A percentile compares a stretch with the other conserved stretches of the same genome.
phyloP scores from a whole-genome alignment of 352 stramenopile genomes.

The Phytopythium boreale region DNA sequence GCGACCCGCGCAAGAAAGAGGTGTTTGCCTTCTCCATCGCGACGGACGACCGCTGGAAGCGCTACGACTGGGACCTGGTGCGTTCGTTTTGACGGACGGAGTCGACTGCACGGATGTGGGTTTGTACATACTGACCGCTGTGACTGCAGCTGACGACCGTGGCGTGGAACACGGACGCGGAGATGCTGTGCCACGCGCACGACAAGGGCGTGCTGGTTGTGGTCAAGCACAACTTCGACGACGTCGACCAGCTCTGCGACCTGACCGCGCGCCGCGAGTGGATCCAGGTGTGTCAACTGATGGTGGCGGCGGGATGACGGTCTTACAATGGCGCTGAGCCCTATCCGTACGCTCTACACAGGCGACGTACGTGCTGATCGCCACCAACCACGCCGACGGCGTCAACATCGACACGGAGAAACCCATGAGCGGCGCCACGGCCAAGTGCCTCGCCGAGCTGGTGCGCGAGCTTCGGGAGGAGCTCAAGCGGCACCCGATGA shows the following conservation, averaged over 20 bases:
- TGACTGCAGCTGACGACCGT: constrained; percentile 64
- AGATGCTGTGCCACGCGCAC: constrained; percentile 79
- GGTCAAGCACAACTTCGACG: constrained; percentile 81
- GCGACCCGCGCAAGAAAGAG: constrained; percentile 27
- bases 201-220: constrained; percentile 74
- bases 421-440: constrained; percentile 37
- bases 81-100: not conserved
- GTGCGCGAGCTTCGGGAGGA: constrained; percentile 63
- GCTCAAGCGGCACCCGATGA: constrained; percentile 49
- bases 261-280: constrained; percentile 38
- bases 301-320: not conserved
- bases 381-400: constrained; percentile 67
- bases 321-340: not conserved
- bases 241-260: constrained; percentile 58
- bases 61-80: constrained; percentile 76
- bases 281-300: constrained; percentile 33
- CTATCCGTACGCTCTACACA: constrained; percentile 3
- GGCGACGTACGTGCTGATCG: constrained; percentile 55
- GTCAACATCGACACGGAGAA: constrained; percentile 87
- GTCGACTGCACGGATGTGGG: not conserved
- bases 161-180: constrained; percentile 82
- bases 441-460: constrained; percentile 49
- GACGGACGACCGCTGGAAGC: constrained; percentile 59
- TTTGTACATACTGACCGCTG: not conserved
- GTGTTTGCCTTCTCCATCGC: constrained; percentile 79